These are phyloP conservation scores for Phytophthora sp. DNA, from an alignment of 352 stramenopile species.

Conservation along the genomic window DNA sequence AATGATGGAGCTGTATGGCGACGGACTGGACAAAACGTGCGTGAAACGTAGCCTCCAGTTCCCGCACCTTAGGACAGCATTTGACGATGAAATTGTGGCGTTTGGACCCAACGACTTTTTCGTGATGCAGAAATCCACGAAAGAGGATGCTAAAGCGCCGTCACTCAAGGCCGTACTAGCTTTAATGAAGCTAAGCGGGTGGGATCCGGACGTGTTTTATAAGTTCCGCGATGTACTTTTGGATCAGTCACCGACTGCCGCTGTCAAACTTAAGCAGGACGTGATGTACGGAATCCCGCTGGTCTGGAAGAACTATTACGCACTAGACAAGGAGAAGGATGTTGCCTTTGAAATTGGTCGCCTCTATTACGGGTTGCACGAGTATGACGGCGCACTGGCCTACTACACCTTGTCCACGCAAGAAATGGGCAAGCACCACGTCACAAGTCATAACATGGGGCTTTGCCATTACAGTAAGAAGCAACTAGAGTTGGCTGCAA, in stretches of 20 bases:
- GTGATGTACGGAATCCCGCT: constrained; percentile 85
- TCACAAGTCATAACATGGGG: constrained; percentile 96
- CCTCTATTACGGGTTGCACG: constrained; percentile 93
- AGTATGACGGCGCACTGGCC: constrained; percentile 90
- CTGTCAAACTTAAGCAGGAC: constrained; percentile 77
- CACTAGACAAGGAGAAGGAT: constrained; percentile 94
- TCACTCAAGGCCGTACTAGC: constrained; percentile 89
- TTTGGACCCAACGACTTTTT: constrained; percentile 97
- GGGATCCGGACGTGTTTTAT: constrained; percentile 96
- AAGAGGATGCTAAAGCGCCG: constrained; percentile 82
- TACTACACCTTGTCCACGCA: constrained; percentile 90
- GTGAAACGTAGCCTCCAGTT: constrained; percentile 64
- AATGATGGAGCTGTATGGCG: constrained; percentile 55
- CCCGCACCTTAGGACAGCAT: constrained; percentile 75
- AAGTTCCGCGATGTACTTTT: constrained; percentile 94
- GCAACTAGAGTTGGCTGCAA: constrained; percentile 61
- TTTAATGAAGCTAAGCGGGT: constrained; percentile 92
- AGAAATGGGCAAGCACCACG: constrained; percentile 94
- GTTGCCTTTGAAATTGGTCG: constrained; percentile 91
- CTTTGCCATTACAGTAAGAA: constrained; percentile 94
- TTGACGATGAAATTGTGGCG: constrained; percentile 84
- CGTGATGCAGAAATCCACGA: constrained; percentile 91
- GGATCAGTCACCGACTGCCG: constrained; percentile 76
- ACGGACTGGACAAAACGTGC: constrained; percentile 68
- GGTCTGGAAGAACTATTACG: constrained; percentile 94